phyloP scores from a whole-genome alignment of 768 basidiomycete species.

The Macrolepiota albuminosa region DNA sequence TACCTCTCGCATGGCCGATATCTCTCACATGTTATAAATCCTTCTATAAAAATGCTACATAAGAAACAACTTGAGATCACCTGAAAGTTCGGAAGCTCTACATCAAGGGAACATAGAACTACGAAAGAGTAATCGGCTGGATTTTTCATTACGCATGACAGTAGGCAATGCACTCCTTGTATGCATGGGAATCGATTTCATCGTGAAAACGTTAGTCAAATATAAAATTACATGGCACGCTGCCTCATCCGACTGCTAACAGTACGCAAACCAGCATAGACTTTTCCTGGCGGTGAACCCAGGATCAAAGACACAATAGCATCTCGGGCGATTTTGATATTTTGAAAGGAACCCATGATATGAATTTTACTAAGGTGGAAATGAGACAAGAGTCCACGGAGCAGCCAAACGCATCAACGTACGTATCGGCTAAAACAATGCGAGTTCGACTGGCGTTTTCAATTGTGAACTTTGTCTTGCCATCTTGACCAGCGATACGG shows the following conservation, averaged over 20 bases:
- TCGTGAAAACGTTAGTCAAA: background rate
- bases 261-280: slow-evolving; percentile 86
- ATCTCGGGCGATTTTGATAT: slow-evolving; percentile 96
- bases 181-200: background rate
- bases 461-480: slow-evolving; percentile 98
- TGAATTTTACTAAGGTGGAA: slow-evolving; percentile 74
- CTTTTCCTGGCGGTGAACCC: slow-evolving; percentile 93
- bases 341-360: slow-evolving; percentile 97
- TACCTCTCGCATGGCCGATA: no score
- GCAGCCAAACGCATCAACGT: slow-evolving; percentile 25
- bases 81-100: no score
- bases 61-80: no score
- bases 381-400: background rate
- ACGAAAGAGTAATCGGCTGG: no score
- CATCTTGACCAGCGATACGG: slow-evolving; percentile 97
- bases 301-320: slow-evolving; percentile 94
- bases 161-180: no score
- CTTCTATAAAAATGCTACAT: no score
- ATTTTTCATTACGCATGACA: no score
- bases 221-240: slow-evolving; percentile 59
- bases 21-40: no score
- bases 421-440: slow-evolving; percentile 99
- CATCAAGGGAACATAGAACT: no score
- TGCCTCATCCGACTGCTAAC: slow-evolving; percentile 93
- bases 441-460: slow-evolving; percentile 96